Percentiles rank a stretch among this genome's conserved stretches.
Conservation (phyloP, 1,139 yeast genomes). For the Martiniozyma asiatica region DNA sequence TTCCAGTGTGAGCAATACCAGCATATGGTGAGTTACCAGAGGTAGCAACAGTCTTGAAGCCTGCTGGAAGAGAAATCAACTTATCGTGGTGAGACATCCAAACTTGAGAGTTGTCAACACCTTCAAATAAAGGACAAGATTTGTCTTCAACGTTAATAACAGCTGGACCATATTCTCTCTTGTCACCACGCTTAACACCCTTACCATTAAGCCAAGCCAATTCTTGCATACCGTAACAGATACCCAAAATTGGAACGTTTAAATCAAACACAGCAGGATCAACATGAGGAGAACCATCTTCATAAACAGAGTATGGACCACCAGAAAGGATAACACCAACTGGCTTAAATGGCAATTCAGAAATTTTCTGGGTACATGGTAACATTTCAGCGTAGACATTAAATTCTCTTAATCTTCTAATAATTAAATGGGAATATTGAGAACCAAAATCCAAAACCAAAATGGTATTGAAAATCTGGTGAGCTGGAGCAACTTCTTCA, state of each 20-base stretch:
- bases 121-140: slow-evolving; percentile 64
- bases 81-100: slow-evolving; percentile 99
- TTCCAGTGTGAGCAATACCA: slow-evolving; percentile 69
- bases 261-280: slow-evolving; percentile 87
- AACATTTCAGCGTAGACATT: slow-evolving; percentile 98
- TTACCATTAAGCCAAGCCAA: slow-evolving; percentile 96
- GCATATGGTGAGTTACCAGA: slow-evolving; percentile 93
- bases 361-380: slow-evolving; percentile 95
- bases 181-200: slow-evolving; percentile 92
- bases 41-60: slow-evolving; percentile 81
- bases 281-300: slow-evolving; percentile 92
- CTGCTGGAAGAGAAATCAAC: slow-evolving; percentile 79
- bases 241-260: slow-evolving; percentile 90
- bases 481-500: slow-evolving; percentile 40
- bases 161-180: slow-evolving; percentile 98
- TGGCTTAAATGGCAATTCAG: slow-evolving; percentile 88
- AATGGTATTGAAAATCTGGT: slow-evolving; percentile 81
- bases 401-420: slow-evolving; percentile 96
- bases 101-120: slow-evolving; percentile 84
- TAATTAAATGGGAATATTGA: slow-evolving; percentile 92
- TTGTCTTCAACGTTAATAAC: slow-evolving; percentile 59
- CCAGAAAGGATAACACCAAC: slow-evolving; percentile 95
- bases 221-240: slow-evolving; percentile 99
- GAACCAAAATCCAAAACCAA: slow-evolving; percentile 97
- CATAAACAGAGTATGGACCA: slow-evolving; percentile 96